Evolutionary conservation across 192 early-diverging fungal genomes (phyloP), one percentile per base, ranked within the genome.

Genomic region (Coemansia sp.): DNA sequence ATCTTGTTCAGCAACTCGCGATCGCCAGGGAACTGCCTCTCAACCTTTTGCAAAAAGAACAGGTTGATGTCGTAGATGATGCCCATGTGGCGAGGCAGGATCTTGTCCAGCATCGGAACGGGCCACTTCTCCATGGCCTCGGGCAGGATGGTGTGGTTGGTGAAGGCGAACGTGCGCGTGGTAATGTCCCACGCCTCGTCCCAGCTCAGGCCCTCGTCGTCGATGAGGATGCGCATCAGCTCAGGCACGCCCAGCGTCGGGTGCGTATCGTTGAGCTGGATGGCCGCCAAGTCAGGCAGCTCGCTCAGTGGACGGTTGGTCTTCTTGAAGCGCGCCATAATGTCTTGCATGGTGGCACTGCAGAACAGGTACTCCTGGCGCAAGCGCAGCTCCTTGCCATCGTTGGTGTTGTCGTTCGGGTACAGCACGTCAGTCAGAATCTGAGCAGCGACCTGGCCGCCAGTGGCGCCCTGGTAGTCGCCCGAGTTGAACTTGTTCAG

Each of bases 31-130:
- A 86, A 95, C 70, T 76, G 76, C 76, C 87, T 87, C 85, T 99
- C 97, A 24, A 99, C 96, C 57, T 85, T 84, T 87, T 99, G 97
- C 68, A 99, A 80, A 84, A 99, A 99, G 89, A 90, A 99, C 86
- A 99, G 84, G 83, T 99, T 99, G 89, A 99, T 93, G 80, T 99
- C 96, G 77, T 97, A 99, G 81, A 99, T 98, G 80, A 99, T 95
- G 80, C 94, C 93, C 94, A 99, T 92, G 83, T 97, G 95, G 70
- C 97, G 90, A 40, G 97, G 97, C 66, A 99, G 87, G 20, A 99
- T 87, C 73, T 97, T 91, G 74, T 90, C 86, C 68, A 99, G 78
- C 87, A 97, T 92, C 2, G 97, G 95, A 49, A 98, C 96, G 3
- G 95, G 89, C 97, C 97, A 99, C 74, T 90, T 92, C 86, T 99